A percentile compares a stretch with the other conserved stretches of the same genome.
Evolutionary conservation across 768 basidiomycete species (phyloP).

Genomic region (Suillus plorans): DNA sequence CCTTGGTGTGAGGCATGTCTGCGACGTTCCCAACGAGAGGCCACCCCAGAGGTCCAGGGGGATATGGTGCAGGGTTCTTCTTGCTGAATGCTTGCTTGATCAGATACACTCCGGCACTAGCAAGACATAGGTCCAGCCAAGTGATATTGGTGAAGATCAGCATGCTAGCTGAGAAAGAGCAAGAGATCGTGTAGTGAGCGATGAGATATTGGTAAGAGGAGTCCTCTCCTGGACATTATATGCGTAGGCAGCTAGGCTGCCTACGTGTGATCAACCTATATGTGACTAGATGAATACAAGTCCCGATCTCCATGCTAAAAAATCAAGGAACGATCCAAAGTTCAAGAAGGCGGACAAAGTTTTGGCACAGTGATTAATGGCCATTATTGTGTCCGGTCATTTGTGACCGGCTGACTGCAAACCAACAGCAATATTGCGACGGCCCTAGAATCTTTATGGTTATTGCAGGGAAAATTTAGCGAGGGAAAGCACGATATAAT

Average conservation of each 20-base stretch:
- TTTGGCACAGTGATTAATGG: no score
- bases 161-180: constrained; percentile 2
- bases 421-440: no score
- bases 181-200: not conserved
- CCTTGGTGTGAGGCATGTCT: constrained; percentile 46
- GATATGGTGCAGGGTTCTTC: constrained; percentile 30
- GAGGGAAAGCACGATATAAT: no score
- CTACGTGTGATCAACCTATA: not conserved
- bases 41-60: constrained; percentile 46
- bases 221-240: not conserved
- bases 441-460: no score
- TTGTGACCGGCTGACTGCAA: no score
- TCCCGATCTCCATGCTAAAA: no score
- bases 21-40: constrained; percentile 49
- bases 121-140: constrained; percentile 33
- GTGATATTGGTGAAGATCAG: constrained; percentile 21
- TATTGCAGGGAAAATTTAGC: no score
- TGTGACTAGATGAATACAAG: no score
- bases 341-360: no score
- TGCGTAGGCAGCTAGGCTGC: not conserved
- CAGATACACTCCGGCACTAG: constrained; percentile 27
- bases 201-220: not conserved
- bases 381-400: no score
- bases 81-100: constrained; percentile 19
- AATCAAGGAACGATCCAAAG: no score